phyloP scores from a whole-genome alignment of 192 early-diverging fungal genomes.

The Lobosporangium transversale region DNA sequence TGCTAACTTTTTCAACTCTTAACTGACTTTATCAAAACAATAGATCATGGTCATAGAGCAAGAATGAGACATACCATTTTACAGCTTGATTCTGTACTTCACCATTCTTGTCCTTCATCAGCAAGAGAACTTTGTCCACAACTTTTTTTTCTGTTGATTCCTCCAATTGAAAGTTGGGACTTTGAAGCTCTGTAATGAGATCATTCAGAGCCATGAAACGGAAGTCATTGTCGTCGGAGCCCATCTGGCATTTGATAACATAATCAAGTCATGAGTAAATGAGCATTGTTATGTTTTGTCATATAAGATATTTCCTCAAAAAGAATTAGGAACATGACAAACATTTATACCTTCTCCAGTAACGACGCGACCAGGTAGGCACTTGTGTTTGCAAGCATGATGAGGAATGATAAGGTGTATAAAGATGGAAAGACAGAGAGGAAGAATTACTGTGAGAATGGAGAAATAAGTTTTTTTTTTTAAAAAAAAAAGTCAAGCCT shows the following conservation, averaged over 20 bases:
- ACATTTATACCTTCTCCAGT: constrained; percentile 71
- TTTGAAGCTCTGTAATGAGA: constrained; percentile 76
- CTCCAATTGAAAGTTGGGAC: constrained; percentile 66
- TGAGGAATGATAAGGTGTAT: constrained; percentile 1
- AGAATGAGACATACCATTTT: constrained; percentile 76
- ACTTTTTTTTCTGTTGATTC: constrained; percentile 73
- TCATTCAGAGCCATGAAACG: constrained; percentile 89
- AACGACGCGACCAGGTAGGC: constrained; percentile 74
- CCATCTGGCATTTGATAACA: constrained; percentile 56
- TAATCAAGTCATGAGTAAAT: background rate
- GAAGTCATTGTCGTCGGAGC: constrained; percentile 78
- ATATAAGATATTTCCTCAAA: background rate
- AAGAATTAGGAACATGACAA: background rate
- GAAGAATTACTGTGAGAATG: background rate
- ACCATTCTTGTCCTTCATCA: constrained; percentile 83
- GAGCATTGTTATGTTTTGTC: background rate
- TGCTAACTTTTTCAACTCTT: no score
- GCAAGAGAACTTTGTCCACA: constrained; percentile 57
- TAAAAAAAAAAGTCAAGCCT: no score
- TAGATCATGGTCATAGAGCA: no score
- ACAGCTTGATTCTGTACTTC: constrained; percentile 88
- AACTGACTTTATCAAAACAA: no score
- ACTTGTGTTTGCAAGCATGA: constrained; percentile 57
- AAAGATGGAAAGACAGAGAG: background rate
- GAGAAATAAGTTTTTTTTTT: no score